phyloP scores from a whole-genome alignment of 2,329 filamentous ascomycete genomes.

The Ophiocordyceps unilateralis region DNA sequence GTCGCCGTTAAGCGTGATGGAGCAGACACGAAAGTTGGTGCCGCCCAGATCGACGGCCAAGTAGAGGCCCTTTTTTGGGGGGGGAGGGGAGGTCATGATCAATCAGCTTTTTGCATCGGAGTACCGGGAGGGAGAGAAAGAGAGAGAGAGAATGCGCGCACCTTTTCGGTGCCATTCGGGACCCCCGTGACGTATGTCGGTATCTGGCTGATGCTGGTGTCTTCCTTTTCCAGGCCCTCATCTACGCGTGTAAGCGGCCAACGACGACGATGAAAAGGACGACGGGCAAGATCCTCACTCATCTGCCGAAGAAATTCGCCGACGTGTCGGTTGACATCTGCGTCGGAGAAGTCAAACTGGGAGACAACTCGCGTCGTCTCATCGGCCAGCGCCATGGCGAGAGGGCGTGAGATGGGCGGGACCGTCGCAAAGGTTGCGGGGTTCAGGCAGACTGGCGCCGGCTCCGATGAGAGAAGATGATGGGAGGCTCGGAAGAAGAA shows the following conservation, averaged over 20 bases:
- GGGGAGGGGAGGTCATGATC: too few relatives aligned
- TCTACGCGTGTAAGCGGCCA: slow-evolving; percentile 27
- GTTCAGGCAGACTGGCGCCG: slow-evolving; percentile 35
- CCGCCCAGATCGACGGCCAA: slow-evolving; percentile 95
- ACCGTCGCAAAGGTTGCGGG: slow-evolving; percentile 35
- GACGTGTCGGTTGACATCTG: slow-evolving; percentile 64
- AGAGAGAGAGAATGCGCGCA: slow-evolving; percentile 22
- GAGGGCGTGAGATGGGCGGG: slow-evolving; percentile 34
- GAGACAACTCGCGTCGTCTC: slow-evolving; percentile 67
- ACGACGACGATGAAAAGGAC: background rate
- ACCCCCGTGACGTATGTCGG: slow-evolving; percentile 93
- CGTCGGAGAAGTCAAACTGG: slow-evolving; percentile 71
- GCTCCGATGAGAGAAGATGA: slow-evolving; percentile 11
- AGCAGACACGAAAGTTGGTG: slow-evolving; percentile 97
- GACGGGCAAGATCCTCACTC: slow-evolving; percentile 28
- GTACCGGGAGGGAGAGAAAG: background rate
- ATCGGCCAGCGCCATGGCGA: slow-evolving; percentile 44
- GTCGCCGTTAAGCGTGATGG: slow-evolving; percentile 82
- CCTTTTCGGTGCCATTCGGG: slow-evolving; percentile 95
- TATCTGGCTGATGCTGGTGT: slow-evolving; percentile 80
- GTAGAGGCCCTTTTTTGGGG: slow-evolving; percentile 58
- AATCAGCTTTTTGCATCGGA: background rate
- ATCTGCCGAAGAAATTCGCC: slow-evolving; percentile 77
- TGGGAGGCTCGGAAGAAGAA: background rate
- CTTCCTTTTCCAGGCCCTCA: slow-evolving; percentile 64